phyloP scores from a whole-genome alignment of 148 eudicot genomes.

The Fagopyrum esculentum region DNA sequence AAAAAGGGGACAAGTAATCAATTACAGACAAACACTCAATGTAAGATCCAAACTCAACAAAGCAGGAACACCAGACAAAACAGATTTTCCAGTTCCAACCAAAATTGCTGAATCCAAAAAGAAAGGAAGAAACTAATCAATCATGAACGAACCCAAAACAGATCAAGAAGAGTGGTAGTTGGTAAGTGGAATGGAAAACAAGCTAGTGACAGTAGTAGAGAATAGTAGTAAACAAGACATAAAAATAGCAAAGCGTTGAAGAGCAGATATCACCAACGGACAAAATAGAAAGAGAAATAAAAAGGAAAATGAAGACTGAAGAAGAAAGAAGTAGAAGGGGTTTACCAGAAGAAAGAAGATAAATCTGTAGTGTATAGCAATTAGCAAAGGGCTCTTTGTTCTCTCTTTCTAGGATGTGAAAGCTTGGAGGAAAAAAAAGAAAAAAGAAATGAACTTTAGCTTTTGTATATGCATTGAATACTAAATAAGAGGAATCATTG shows the following conservation, averaged over 20 bases:
- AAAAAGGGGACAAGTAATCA: constrained; percentile 1
- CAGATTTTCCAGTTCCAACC: background rate
- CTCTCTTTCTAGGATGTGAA: constrained; percentile 6
- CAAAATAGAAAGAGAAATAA: background rate
- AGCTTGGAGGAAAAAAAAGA: background rate
- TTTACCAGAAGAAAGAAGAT: constrained; percentile 10
- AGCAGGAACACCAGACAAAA: background rate
- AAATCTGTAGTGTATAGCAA: background rate
- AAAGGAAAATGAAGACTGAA: background rate
- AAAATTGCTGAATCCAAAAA: background rate
- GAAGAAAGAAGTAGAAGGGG: background rate
- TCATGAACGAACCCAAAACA: constrained; percentile 6
- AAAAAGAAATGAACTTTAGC: background rate
- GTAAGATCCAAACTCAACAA: constrained; percentile 5
- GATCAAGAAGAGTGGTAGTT: background rate
- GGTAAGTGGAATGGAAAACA: constrained; percentile 4
- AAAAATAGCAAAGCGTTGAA: background rate
- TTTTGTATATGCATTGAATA: constrained; percentile 9
- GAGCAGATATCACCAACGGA: constrained; percentile 1
- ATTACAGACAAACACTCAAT: background rate
- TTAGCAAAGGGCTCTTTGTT: background rate
- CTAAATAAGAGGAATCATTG: constrained; percentile 3
- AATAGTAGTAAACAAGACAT: background rate
- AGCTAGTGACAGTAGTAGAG: constrained; percentile 2
- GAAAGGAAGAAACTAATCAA: background rate